Evolutionary conservation across 345 rosid species (phyloP).

Genomic region (Brassica rapa): DNA sequence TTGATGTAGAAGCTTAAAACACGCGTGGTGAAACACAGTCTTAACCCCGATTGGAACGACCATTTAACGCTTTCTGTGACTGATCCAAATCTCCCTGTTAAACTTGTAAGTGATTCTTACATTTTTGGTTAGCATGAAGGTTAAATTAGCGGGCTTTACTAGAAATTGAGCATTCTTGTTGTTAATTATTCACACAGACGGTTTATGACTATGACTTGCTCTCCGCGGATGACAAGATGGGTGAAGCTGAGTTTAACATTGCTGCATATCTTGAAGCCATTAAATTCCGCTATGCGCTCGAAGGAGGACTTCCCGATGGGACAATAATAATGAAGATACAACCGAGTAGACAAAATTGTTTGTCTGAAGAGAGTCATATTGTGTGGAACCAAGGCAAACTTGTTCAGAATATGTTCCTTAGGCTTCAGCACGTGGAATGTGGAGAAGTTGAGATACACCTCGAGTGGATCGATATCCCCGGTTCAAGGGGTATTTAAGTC

Average conservation of each 20-base stretch:
- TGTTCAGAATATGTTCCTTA: conserved; percentile 60
- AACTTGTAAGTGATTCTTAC: conserved; percentile 55
- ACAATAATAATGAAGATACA: conserved; percentile 54
- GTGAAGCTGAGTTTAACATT: conserved; percentile 71
- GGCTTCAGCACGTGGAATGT: conserved; percentile 60
- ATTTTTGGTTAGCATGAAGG: not conserved
- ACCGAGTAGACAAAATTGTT: conserved; percentile 57
- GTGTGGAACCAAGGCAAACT: conserved; percentile 55
- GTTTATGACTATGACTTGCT: conserved; percentile 71
- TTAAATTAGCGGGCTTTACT: not conserved
- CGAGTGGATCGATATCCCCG: conserved; percentile 66
- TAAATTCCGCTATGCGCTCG: conserved; percentile 36
- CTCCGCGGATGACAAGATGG: conserved; percentile 83
- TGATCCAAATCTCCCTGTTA: conserved; percentile 62
- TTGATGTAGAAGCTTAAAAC: conserved; percentile 73
- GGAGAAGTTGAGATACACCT: conserved; percentile 67
- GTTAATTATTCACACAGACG: conserved; percentile 38
- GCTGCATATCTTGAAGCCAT: conserved; percentile 50
- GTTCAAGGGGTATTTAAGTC: conserved; percentile 50
- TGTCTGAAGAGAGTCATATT: conserved; percentile 61
- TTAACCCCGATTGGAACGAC: conserved; percentile 89
- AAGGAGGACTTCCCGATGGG: conserved; percentile 50
- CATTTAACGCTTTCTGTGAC: conserved; percentile 68
- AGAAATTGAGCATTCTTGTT: not conserved
- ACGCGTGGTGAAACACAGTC: conserved; percentile 56